A percentile compares a stretch with the other conserved stretches of the same genome.
Evolutionary conservation across 768 basidiomycete species (phyloP).

Genomic region (Calocybe cyanea): DNA sequence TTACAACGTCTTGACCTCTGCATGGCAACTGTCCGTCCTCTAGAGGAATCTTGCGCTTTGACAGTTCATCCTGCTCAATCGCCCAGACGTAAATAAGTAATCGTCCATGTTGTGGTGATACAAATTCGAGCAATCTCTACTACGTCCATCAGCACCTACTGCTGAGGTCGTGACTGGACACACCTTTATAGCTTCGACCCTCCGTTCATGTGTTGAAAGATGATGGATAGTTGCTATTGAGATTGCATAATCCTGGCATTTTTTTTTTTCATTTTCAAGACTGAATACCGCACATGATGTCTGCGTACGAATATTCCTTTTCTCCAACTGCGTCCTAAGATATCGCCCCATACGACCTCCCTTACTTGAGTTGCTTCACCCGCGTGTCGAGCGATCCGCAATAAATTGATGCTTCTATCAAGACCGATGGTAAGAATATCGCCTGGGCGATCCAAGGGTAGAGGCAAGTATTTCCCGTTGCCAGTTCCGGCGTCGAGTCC

Average conservation of each 20-base stretch:
- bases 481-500: conserved; percentile 96
- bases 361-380: conserved; percentile 41
- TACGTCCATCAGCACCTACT: neutral
- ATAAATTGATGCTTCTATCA: conserved; percentile 76
- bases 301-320: conserved; percentile 65
- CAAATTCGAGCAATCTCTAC: conserved; percentile 60
- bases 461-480: conserved; percentile 93
- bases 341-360: conserved; percentile 82
- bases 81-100: conserved; percentile 97
- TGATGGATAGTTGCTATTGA: conserved; percentile 99
- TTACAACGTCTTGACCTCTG: conserved; percentile 76
- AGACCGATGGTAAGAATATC: conserved; percentile 76
- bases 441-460: conserved; percentile 58
- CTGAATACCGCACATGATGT: neutral
- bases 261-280: neutral
- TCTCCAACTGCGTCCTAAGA: conserved; percentile 72
- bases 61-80: conserved; percentile 83
- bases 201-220: conserved; percentile 73
- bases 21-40: conserved; percentile 19
- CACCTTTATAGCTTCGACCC: conserved; percentile 73
- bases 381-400: conserved; percentile 70
- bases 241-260: conserved; percentile 83
- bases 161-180: conserved; percentile 6
- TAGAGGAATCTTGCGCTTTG: conserved; percentile 63
- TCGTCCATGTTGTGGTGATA: conserved; percentile 69